Conservation (phyloP, 1,284 basidiomycete species). For the Ceratobasidium sp. region DNA sequence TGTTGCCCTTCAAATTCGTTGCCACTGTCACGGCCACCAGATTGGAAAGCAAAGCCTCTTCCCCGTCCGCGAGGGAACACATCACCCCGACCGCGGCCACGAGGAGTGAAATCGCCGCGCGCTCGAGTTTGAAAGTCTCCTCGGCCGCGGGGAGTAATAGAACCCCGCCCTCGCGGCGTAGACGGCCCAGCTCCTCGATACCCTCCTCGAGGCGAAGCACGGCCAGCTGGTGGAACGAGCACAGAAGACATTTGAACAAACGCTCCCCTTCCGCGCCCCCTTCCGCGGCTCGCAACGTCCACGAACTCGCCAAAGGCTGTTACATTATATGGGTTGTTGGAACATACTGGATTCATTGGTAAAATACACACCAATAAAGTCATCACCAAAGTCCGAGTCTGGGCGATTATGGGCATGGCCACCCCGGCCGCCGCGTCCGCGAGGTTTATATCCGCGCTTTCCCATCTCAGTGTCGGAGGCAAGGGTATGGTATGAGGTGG, state of each 20-base stretch:
- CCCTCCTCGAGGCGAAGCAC: conserved; percentile 6
- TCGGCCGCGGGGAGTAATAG: conserved; percentile 23
- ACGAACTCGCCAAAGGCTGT: conserved; percentile 14
- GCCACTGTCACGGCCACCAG: conserved; percentile 16
- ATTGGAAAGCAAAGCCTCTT: conserved; percentile 21
- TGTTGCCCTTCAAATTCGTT: conserved; percentile 11
- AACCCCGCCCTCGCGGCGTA: conserved; percentile 32
- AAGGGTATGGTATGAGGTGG: conserved; percentile 40
- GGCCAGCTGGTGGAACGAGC: conserved; percentile 12
- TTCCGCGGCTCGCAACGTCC: conserved; percentile 1
- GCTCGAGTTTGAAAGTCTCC: conserved; percentile 37
- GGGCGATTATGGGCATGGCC: background rate
- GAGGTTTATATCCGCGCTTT: conserved; percentile 28
- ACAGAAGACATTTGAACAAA: conserved; percentile 23
- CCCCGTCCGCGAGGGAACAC: conserved; percentile 19
- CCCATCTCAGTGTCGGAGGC: conserved; percentile 31
- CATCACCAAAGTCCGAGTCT: conserved; percentile 30
- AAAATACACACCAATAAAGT: conserved; percentile 28
- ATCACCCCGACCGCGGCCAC: conserved; percentile 18
- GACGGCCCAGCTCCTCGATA: conserved; percentile 29
- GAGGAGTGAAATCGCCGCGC: conserved; percentile 8
- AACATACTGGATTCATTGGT: background rate
- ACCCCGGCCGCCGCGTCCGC: conserved; percentile 39
- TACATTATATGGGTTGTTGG: background rate
- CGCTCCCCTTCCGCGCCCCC: conserved; percentile 23